Evolutionary conservation across 257 asterid species (phyloP).

Genomic region (Solanum paucissectum): DNA sequence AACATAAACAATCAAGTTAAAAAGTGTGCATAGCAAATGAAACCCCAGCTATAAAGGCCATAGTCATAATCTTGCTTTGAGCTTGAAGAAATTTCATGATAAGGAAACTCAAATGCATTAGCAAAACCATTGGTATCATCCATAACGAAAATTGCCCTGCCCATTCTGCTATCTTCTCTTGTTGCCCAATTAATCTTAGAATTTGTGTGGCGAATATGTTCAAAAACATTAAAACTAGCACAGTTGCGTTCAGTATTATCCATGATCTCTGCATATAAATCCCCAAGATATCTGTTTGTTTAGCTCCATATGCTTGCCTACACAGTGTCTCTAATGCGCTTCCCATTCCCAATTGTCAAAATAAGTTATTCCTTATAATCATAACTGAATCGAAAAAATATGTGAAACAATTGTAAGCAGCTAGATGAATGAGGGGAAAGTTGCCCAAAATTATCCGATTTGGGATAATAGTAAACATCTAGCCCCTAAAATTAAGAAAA

Average conservation of each 20-base stretch:
- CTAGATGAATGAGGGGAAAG: too few species aligned
- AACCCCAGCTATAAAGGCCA: neutral
- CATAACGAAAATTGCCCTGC: neutral
- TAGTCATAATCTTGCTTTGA: slow-evolving; percentile 1
- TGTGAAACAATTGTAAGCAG: too few species aligned
- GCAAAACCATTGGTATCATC: slow-evolving; percentile 12
- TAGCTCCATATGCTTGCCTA: slow-evolving; percentile 11
- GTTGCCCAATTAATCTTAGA: too few species aligned
- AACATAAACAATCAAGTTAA: slow-evolving; percentile 2
- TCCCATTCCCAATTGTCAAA: slow-evolving; percentile 4
- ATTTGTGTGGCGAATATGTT: slow-evolving; percentile 4
- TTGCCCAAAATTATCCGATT: too few species aligned
- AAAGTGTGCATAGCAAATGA: neutral
- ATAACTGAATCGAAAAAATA: too few species aligned
- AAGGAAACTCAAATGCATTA: neutral
- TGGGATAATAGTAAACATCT: too few species aligned
- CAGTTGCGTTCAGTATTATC: neutral
- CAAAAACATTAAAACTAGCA: neutral
- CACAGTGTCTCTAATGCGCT: slow-evolving; percentile 9
- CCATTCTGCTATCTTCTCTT: neutral
- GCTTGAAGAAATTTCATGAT: slow-evolving; percentile 2
- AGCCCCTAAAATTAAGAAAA: too few species aligned
- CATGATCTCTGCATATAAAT: slow-evolving; percentile 12
- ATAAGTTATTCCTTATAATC: too few species aligned
- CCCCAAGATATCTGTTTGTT: neutral